A percentile compares a stretch with the other conserved stretches of the same genome.
Evolutionary conservation across 768 basidiomycete genomes (phyloP).

Genomic region (Candolleomyces aberdarensis): DNA sequence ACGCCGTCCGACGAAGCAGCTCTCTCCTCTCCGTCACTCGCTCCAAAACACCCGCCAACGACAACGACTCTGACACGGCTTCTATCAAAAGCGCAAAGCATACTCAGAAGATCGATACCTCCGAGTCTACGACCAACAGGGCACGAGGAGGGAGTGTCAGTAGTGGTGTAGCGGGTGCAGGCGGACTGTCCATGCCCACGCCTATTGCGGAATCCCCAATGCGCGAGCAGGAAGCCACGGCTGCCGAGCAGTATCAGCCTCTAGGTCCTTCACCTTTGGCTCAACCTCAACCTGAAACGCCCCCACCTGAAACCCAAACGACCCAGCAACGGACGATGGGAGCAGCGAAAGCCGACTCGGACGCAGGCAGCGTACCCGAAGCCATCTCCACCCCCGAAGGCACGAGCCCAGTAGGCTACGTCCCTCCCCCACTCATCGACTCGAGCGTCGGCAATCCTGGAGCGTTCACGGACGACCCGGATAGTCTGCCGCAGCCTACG

Average conservation of each 20-base stretch:
- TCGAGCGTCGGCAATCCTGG: conserved; percentile 42
- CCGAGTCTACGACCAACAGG: not conserved
- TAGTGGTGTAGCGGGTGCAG: too few species aligned
- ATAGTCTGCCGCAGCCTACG: conserved; percentile 35
- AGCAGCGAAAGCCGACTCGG: not conserved
- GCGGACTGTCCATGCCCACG: not conserved
- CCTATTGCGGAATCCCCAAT: not conserved
- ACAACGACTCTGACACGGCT: not conserved
- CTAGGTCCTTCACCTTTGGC: not conserved
- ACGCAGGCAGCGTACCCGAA: not conserved
- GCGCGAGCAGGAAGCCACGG: not conserved
- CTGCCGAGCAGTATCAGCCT: not conserved
- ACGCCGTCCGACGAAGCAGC: not conserved
- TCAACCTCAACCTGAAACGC: not conserved
- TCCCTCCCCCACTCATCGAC: conserved; percentile 38
- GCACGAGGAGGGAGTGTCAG: not conserved
- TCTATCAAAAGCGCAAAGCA: not conserved
- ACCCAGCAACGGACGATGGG: not conserved
- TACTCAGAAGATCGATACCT: not conserved
- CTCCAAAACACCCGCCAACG: not conserved
- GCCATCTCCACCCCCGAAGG: conserved; percentile 10
- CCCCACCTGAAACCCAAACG: too few species aligned
- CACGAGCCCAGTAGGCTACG: conserved; percentile 29
- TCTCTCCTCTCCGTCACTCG: not conserved
- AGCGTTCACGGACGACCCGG: conserved; percentile 51